phyloP scores from a whole-genome alignment of 225 moss, liverwort and hornwort species.

The Takakia lepidozioides region DNA sequence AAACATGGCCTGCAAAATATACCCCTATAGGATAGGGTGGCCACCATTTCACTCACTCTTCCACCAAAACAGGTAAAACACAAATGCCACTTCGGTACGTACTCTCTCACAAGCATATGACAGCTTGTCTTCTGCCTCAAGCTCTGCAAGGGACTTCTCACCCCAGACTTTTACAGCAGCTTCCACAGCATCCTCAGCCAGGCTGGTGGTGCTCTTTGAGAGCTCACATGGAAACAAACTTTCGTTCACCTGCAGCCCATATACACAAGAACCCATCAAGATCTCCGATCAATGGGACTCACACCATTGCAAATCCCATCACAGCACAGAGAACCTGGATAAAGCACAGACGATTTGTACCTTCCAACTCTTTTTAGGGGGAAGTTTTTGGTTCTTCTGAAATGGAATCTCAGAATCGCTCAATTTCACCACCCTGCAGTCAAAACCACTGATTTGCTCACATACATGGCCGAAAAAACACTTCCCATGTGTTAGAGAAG shows the following conservation, averaged over 20 bases:
- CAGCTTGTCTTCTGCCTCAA: constrained; percentile 91
- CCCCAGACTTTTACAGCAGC: constrained; percentile 79
- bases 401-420: constrained; percentile 92
- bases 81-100: neutral
- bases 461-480: neutral
- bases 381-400: constrained; percentile 70
- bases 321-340: neutral
- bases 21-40: too few relatives aligned
- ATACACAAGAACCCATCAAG: too few relatives aligned
- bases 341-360: constrained; percentile 16
- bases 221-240: constrained; percentile 80
- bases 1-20: too few relatives aligned
- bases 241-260: constrained; percentile 64
- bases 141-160: constrained; percentile 69
- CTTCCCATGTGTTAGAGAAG: too few relatives aligned
- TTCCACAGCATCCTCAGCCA: constrained; percentile 68
- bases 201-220: constrained; percentile 26
- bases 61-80: too few relatives aligned
- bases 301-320: too few relatives aligned
- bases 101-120: constrained; percentile 97
- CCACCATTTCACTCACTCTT: too few relatives aligned
- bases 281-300: too few relatives aligned
- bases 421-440: constrained; percentile 59
- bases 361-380: constrained; percentile 80
- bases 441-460: neutral